Conservation (phyloP, 2,329 filamentous ascomycete genomes). For the Immersiporthe knoxdaviesiana region DNA sequence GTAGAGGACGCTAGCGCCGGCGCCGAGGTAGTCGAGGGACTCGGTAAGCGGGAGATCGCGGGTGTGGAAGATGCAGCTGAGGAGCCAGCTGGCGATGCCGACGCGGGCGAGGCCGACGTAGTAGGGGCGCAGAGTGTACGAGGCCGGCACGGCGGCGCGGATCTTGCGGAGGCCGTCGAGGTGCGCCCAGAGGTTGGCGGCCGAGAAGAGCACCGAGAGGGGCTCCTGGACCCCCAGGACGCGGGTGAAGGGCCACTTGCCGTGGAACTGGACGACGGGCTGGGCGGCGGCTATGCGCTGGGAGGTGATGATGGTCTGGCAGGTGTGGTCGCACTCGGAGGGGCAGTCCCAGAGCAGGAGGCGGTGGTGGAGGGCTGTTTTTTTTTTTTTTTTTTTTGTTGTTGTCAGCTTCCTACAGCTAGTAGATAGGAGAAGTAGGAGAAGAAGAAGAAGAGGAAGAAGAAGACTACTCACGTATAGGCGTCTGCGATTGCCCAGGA, state of each 20-base stretch:
- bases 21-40: conserved; percentile 94
- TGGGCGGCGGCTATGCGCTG: conserved; percentile 67
- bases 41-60: conserved; percentile 85
- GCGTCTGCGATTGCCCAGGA: conserved; percentile 57
- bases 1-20: conserved; percentile 87
- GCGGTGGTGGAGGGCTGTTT: conserved; percentile 76
- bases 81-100: conserved; percentile 81
- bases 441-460: conserved; percentile 25
- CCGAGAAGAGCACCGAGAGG: conserved; percentile 88
- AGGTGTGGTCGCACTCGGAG: conserved; percentile 95
- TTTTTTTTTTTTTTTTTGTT: background rate
- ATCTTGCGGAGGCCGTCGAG: conserved; percentile 74
- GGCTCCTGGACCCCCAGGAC: conserved; percentile 94
- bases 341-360: conserved; percentile 91
- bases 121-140: conserved; percentile 77
- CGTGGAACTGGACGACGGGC: conserved; percentile 88
- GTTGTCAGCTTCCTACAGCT: background rate
- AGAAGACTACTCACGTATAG: conserved; percentile 65
- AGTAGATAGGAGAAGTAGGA: conserved; percentile 71
- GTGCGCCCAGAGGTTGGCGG: conserved; percentile 90
- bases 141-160: conserved; percentile 67
- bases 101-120: conserved; percentile 81
- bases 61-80: conserved; percentile 90
- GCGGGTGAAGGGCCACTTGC: conserved; percentile 96
- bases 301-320: conserved; percentile 88